A percentile compares a stretch with the other conserved stretches of the same genome.
These are phyloP conservation scores for Canna indica DNA, from an alignment of 176 grass and related monocot genomes.

Conservation along the genomic window DNA sequence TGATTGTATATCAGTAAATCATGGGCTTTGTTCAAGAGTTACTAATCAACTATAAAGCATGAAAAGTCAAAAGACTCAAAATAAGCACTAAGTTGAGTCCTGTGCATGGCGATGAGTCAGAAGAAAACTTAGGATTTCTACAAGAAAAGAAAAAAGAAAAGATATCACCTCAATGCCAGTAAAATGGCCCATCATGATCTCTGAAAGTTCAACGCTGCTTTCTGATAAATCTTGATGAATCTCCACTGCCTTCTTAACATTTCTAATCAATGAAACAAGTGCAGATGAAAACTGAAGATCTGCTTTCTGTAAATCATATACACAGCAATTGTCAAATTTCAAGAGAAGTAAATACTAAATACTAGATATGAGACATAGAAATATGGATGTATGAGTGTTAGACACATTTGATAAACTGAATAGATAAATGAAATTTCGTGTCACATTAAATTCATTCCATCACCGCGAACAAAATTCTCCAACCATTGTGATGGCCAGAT, in stretches of 20 bases:
- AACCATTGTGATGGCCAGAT: background rate
- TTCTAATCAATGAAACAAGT: constrained; percentile 59
- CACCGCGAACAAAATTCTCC: background rate
- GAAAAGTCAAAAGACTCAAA: background rate
- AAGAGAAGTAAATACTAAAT: no score
- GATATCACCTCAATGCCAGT: constrained; percentile 79
- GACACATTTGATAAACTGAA: background rate
- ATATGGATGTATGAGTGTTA: no score
- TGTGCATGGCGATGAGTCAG: constrained; percentile 5
- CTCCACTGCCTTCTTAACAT: constrained; percentile 43
- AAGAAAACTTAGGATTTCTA: constrained; percentile 1
- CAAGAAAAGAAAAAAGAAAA: background rate
- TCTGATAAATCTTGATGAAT: constrained; percentile 68
- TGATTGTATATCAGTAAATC: no score
- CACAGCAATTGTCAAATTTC: no score
- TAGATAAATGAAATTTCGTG: background rate
- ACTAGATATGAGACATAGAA: no score
- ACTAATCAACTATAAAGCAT: background rate
- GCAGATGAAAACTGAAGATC: constrained; percentile 63
- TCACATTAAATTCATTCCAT: background rate
- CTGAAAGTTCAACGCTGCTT: constrained; percentile 34
- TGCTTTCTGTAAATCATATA: constrained; percentile 53
- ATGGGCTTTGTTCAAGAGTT: background rate
- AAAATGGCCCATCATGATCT: constrained; percentile 60
- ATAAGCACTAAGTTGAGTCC: background rate